These are phyloP conservation scores for Curvularia hawaiiensis DNA, from an alignment of 2,329 filamentous ascomycete species.

Conservation along the genomic window DNA sequence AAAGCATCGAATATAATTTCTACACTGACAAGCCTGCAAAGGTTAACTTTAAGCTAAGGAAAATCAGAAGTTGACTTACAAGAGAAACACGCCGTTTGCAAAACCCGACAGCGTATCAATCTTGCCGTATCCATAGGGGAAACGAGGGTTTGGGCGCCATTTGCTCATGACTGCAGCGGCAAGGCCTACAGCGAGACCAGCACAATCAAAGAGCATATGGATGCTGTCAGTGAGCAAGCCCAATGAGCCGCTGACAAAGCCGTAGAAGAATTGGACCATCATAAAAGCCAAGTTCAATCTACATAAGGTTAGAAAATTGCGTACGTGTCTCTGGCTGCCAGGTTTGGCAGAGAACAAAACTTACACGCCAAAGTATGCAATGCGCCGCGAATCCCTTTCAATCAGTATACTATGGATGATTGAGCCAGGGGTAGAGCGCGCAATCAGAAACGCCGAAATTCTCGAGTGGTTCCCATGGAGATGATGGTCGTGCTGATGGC, in stretches of 20 bases:
- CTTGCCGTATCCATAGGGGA: conserved; percentile 96
- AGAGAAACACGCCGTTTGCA: conserved; percentile 91
- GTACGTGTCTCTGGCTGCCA: too few relatives aligned
- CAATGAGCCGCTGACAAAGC: conserved; percentile 88
- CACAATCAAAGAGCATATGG: conserved; percentile 99
- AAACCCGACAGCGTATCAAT: conserved; percentile 96
- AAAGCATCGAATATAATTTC: conserved; percentile 96
- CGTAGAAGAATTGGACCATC: conserved; percentile 92
- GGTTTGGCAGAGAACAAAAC: conserved; percentile 37
- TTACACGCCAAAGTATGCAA: conserved; percentile 96
- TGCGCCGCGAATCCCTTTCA: conserved; percentile 90
- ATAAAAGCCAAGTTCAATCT: conserved; percentile 96
- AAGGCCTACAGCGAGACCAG: conserved; percentile 87
- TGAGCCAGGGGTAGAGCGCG: conserved; percentile 71
- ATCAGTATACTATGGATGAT: conserved; percentile 83
- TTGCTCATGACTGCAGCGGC: conserved; percentile 95
- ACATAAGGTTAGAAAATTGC: background rate
- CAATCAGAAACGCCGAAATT: conserved; percentile 76
- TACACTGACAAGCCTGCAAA: conserved; percentile 78
- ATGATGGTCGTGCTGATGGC: conserved; percentile 40
- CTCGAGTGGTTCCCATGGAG: conserved; percentile 62
- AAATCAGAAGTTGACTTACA: conserved; percentile 60
- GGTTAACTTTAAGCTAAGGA: conserved; percentile 15
- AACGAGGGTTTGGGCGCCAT: conserved; percentile 87
- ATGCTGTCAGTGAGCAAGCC: conserved; percentile 97